Evolutionary conservation across 1,284 basidiomycete species (phyloP).

Genomic region (Microstroma glucosiphilum): DNA sequence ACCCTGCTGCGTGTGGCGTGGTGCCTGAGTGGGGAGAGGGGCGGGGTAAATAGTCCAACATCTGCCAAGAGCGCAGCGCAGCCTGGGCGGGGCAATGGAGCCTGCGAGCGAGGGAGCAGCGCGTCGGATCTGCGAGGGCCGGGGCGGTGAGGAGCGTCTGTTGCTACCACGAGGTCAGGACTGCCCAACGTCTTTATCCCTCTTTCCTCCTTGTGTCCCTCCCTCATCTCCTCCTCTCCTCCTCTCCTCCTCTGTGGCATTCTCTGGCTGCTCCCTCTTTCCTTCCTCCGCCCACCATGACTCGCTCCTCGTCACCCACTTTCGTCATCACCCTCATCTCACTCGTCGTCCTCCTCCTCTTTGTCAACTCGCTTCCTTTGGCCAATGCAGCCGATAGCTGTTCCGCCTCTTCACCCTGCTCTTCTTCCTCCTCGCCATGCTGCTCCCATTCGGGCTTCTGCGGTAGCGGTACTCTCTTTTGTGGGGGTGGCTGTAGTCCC

Average conservation of each 20-base stretch:
- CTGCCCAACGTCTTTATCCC: background rate
- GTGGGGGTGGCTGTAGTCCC: slow-evolving; percentile 43
- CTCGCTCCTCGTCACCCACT: background rate
- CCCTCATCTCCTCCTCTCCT: background rate
- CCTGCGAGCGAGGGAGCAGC: too few species aligned
- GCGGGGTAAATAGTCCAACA: too few species aligned
- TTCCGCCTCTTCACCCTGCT: slow-evolving; percentile 23
- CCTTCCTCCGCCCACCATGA: background rate
- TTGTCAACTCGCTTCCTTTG: slow-evolving; percentile 4
- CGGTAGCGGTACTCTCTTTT: slow-evolving; percentile 37
- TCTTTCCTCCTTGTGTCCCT: background rate
- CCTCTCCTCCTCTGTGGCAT: background rate
- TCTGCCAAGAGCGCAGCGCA: too few species aligned
- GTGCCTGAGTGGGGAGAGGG: too few species aligned
- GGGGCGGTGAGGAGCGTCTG: too few species aligned
- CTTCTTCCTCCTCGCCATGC: slow-evolving; percentile 25
- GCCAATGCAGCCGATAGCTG: slow-evolving; percentile 18
- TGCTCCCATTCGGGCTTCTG: slow-evolving; percentile 35
- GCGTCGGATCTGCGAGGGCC: too few species aligned
- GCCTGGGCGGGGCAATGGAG: too few species aligned
- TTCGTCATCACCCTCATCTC: background rate
- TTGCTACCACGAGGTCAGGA: too few species aligned
- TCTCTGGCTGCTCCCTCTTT: too few species aligned
- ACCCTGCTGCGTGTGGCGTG: too few species aligned
- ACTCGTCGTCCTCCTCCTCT: slow-evolving; percentile 8